Base-by-base conservation (phyloP, 352 stramenopile genomes). In the Lagenidium sp. region DNA sequence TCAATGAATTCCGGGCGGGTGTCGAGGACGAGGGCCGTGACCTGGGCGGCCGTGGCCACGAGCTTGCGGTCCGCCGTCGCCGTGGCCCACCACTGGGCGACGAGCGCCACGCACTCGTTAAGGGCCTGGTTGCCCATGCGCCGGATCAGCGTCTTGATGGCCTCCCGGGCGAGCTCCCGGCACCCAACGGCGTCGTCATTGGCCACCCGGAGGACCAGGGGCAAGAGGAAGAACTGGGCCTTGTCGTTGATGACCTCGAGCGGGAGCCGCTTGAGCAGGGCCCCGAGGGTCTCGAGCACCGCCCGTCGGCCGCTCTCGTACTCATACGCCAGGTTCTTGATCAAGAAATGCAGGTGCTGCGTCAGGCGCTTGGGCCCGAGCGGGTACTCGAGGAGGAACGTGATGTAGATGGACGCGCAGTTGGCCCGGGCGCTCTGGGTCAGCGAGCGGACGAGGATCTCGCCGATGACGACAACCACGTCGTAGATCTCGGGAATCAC, bases 401-500 rank as follows among this genome's bases (percentile, higher is more conserved):
- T 82, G 50, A 87, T 71, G 43, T 84, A 93, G 56, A 95, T 89
- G 0, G 58, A 66, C 19, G 63, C 72, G 51, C 73, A 95, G 58
- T 83, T 82, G 25, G 78, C 36, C 23, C 94, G 84, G 20, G 96
- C 78, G 19, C 75, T 84, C 38, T 78, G 63, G 13, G 91, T 86
- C 34, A 97, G 84, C 51, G 84, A 97, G 48, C 95, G 86, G 36
- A 98, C 91, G 18, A 96, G 70, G 39, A 98, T 71, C 63, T 98
- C 86, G 6, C 95, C 82, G 19, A 98, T 77, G 39, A 81, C 84
- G 36, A 97, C 78, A 71, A 98, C 97, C 12, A 98, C 70, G 55
- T 98, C 95, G 62, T 98, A 98, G 45, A 98, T 82, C 56, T 98
- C 93, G 35, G 91, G 69, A 36, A 97, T 95, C 11, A 97, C 77